Percentiles rank a stretch among this genome's conserved stretches.
phyloP scores from a whole-genome alignment of 2,329 filamentous ascomycete species.

The Cercospora zeae-maydis region DNA sequence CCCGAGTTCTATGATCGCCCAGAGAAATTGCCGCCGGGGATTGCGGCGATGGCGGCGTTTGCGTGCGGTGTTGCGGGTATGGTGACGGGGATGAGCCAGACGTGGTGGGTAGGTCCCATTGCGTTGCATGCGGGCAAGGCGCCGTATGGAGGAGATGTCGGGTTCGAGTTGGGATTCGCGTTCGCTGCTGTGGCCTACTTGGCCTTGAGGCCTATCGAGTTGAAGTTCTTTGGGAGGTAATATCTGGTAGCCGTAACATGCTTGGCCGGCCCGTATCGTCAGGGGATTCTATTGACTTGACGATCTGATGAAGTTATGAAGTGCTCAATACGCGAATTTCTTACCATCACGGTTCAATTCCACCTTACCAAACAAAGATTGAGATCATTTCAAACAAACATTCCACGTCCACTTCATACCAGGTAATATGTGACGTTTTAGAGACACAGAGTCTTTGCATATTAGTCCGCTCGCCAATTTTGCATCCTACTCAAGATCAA shows the following conservation, averaged over 20 bases:
- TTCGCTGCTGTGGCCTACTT: conserved; percentile 56
- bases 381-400: neutral
- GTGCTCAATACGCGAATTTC: neutral
- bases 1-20: conserved; percentile 57
- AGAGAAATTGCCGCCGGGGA: conserved; percentile 57
- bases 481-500: neutral
- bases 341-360: neutral
- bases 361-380: neutral
- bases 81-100: conserved; percentile 66
- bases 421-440: neutral
- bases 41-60: conserved; percentile 63
- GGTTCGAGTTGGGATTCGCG: conserved; percentile 63
- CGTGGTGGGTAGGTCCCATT: conserved; percentile 66
- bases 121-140: conserved; percentile 55
- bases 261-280: neutral
- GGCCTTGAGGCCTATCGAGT: conserved; percentile 50
- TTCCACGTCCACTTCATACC: neutral
- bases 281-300: neutral
- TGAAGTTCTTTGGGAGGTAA: conserved; percentile 38
- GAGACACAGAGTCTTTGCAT: neutral
- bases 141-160: conserved; percentile 56
- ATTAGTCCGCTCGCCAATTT: neutral
- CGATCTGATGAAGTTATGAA: neutral
- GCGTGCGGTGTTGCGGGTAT: conserved; percentile 62
- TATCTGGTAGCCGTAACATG: neutral